Base-by-base conservation (phyloP, 495 filamentous ascomycete species). In the Talaromyces proteolyticus region DNA sequence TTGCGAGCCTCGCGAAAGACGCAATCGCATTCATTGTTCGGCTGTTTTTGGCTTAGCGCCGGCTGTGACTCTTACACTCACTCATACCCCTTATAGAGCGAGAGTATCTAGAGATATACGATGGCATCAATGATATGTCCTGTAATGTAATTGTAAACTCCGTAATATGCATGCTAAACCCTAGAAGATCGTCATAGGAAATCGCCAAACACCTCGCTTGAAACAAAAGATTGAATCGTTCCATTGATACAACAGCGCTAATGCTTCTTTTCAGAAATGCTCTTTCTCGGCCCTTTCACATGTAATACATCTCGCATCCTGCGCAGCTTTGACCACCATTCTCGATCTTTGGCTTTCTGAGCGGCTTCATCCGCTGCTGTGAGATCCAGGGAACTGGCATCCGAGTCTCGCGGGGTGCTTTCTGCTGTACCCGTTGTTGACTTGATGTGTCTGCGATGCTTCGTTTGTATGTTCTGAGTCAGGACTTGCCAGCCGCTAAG, bases 321-420 rank as follows among this genome's bases (percentile, higher is more conserved):
- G 39, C 73, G 70, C 29, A 79, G 61, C 53, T 71, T 77, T 0
- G 72, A 63, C 75, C 74, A 77, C 68, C 75, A 70, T 56, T 77
- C 75, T 29, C 69, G 69, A 46, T 79, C 74, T 18, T 63, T 70
- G 1, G 59, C 62, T 47, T 73, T 68, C 42, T 63, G 68, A 14
- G 59, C 59, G n/a, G 70, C 68, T 20, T 67, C 72, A 24, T 68
- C 65, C 4, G 55, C 41, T 18, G 49, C 36, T 3, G 47, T 41
- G 0, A 42, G 47, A 40, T 68, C 65, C 19, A 47, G 23, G 2
- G 54, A 54, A 17, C 57, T 60, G 4, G 60, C 55, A 17, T 56
- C 62, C 6, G 61, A 53, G 12, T 61, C 62, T 10, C 61, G 56
- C 0, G 55, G 53, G 3, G 59, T 20, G 7, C 53, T 59, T 34